Evolutionary conservation across 2,329 filamentous ascomycete genomes (phyloP).

Genomic region (Phialophora expanda): DNA sequence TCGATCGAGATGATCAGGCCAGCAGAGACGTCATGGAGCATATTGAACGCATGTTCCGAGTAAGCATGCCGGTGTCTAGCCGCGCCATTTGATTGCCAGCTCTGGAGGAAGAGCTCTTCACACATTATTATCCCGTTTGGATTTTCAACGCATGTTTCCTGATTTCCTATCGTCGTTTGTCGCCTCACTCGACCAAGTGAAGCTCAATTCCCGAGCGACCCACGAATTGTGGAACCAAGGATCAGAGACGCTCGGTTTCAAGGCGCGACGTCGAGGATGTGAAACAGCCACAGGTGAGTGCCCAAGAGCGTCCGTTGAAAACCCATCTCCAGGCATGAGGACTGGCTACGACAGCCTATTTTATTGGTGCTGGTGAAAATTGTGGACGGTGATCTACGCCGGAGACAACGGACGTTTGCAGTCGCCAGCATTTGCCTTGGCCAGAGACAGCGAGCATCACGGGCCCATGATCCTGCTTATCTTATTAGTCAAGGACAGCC

Average conservation of each 20-base stretch:
- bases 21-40: background rate
- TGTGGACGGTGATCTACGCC: background rate
- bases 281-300: background rate
- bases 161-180: background rate
- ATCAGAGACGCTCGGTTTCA: background rate
- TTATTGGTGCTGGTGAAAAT: background rate
- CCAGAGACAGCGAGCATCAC: background rate
- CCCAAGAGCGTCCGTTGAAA: background rate
- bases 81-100: background rate
- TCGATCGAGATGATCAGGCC: background rate
- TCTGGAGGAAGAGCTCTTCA: background rate
- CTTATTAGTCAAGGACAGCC: slow-evolving; percentile 5
- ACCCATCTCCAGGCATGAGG: background rate
- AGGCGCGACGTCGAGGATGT: background rate
- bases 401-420: background rate
- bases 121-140: background rate
- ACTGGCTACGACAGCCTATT: background rate
- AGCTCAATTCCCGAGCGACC: background rate
- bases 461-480: slow-evolving; percentile 11
- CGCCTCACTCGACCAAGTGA: background rate
- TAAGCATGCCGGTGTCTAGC: background rate
- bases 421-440: background rate
- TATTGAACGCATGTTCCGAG: background rate
- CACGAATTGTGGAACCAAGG: background rate
- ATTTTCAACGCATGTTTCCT: background rate